Evolutionary conservation across 2,329 filamentous ascomycete genomes (phyloP).

Genomic region (Trichoderma atroviride): DNA sequence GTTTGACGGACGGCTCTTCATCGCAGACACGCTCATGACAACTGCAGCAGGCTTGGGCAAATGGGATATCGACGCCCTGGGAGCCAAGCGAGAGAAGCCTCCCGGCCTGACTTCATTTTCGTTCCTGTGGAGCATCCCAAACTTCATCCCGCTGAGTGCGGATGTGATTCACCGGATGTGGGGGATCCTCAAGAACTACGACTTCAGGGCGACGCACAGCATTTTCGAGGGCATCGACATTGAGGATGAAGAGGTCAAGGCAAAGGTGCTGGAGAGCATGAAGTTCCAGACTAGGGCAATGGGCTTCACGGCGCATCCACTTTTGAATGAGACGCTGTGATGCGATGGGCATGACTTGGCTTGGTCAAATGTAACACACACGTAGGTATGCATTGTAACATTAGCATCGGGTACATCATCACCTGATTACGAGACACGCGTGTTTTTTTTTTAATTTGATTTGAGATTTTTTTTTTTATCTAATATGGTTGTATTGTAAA

Average conservation of each 20-base stretch:
- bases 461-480: neutral
- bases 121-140: constrained; percentile 79
- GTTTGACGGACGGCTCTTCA: constrained; percentile 64
- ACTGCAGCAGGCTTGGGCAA: constrained; percentile 58
- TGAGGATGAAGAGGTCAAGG: constrained; percentile 58
- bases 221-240: constrained; percentile 68
- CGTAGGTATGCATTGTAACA: neutral
- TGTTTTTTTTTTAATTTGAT: neutral
- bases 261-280: constrained; percentile 72
- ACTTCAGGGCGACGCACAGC: constrained; percentile 69
- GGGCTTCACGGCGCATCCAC: constrained; percentile 48
- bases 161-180: constrained; percentile 69
- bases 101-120: constrained; percentile 57
- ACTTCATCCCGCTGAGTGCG: constrained; percentile 71
- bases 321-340: constrained; percentile 39
- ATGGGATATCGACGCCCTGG: constrained; percentile 49
- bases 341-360: constrained; percentile 3
- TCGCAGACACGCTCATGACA: constrained; percentile 77
- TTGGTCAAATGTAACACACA: neutral
- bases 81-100: constrained; percentile 43
- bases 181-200: constrained; percentile 61
- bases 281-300: constrained; percentile 66
- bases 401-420: neutral
- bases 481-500: neutral
- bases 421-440: neutral